A percentile compares a stretch with the other conserved stretches of the same genome.
phyloP scores from a whole-genome alignment of 2,329 filamentous ascomycete genomes.

The Fusarium tuaranense region DNA sequence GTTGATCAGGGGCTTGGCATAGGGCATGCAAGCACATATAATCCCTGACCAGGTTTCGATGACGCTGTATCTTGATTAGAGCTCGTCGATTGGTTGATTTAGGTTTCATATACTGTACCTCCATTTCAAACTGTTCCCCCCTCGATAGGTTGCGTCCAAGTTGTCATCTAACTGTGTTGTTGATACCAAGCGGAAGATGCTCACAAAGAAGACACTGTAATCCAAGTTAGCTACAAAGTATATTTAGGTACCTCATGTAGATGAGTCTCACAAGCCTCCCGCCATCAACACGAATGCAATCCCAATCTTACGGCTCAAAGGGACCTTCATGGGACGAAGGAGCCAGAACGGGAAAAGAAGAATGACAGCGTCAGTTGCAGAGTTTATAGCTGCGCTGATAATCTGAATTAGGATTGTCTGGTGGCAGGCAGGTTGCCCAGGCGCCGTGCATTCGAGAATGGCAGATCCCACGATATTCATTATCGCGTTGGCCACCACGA shows the following conservation, averaged over 20 bases:
- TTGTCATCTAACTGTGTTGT: neutral
- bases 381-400: neutral
- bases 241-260: too few relatives aligned
- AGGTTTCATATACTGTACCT: neutral
- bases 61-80: conserved; percentile 5
- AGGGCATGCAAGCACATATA: conserved; percentile 26
- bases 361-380: conserved; percentile 1
- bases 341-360: conserved; percentile 20
- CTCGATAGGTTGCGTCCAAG: neutral
- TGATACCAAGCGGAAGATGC: conserved; percentile 7
- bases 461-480: neutral
- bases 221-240: neutral
- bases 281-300: conserved; percentile 19
- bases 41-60: conserved; percentile 21
- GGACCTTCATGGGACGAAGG: conserved; percentile 11
- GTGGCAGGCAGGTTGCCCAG: neutral
- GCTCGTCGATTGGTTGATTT: neutral
- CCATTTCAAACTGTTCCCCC: conserved; percentile 3
- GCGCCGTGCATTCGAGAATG: neutral
- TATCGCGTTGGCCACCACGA: conserved; percentile 5
- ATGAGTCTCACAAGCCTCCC: conserved; percentile 14
- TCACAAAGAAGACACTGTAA: conserved; percentile 9
- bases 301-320: conserved; percentile 1
- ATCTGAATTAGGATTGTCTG: neutral
- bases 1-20: conserved; percentile 5